These are phyloP conservation scores for Diddensiella caesifluorescens DNA, from an alignment of 805 yeast species.

Conservation along the genomic window DNA sequence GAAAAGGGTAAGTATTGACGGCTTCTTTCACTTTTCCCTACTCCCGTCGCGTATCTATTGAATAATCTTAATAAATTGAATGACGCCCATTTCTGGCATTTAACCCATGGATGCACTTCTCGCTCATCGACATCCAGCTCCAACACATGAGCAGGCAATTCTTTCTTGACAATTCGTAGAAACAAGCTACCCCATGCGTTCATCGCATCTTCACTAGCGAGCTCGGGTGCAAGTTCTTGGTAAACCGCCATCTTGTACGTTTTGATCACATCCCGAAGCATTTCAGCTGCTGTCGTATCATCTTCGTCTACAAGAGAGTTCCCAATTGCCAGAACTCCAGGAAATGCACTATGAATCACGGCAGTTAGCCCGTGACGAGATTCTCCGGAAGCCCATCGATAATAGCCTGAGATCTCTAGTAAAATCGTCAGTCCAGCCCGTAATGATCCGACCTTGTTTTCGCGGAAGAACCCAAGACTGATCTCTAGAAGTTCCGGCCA, in stretches of 20 bases:
- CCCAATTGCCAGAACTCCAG: constrained; percentile 62
- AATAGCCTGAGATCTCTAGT: constrained; percentile 62
- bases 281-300: constrained; percentile 53
- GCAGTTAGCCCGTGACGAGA: constrained; percentile 49
- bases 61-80: constrained; percentile 71
- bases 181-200: constrained; percentile 71
- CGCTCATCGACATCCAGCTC: constrained; percentile 50
- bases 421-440: constrained; percentile 68
- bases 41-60: constrained; percentile 51
- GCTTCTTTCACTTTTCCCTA: constrained; percentile 32
- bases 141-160: constrained; percentile 49
- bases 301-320: constrained; percentile 43
- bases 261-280: constrained; percentile 68
- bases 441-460: constrained; percentile 42
- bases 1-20: constrained; percentile 53
- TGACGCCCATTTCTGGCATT: constrained; percentile 83
- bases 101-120: constrained; percentile 56
- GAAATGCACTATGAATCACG: constrained; percentile 54
- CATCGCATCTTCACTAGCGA: constrained; percentile 50
- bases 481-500: constrained; percentile 53
- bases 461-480: constrained; percentile 42
- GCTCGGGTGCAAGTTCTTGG: constrained; percentile 60
- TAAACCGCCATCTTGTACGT: constrained; percentile 67
- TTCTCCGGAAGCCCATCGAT: constrained; percentile 63
- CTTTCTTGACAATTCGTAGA: constrained; percentile 56